These are phyloP conservation scores for Erodium trifolium DNA, from an alignment of 441 rosid genomes.

Conservation along the genomic window DNA sequence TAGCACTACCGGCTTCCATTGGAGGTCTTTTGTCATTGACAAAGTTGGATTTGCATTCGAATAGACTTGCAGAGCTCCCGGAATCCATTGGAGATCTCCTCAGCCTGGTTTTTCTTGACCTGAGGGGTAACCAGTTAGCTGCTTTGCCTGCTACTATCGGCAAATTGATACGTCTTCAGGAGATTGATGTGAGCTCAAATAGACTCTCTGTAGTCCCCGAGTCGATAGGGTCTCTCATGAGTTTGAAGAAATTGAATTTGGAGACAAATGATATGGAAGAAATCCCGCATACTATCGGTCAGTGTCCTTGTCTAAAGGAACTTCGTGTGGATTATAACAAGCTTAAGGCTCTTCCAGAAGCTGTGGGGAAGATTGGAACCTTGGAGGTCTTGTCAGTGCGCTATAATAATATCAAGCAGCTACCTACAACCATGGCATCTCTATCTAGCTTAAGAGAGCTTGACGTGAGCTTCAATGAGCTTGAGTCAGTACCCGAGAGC, in stretches of 20 bases:
- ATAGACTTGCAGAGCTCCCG: conserved; percentile 63
- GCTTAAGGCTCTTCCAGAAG: conserved; percentile 95
- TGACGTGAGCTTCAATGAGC: conserved; percentile 93
- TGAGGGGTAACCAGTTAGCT: conserved; percentile 69
- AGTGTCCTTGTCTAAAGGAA: conserved; percentile 59
- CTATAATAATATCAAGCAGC: conserved; percentile 74
- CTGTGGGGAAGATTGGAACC: conserved; percentile 75
- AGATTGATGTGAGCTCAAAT: conserved; percentile 80
- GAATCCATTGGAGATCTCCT: conserved; percentile 72
- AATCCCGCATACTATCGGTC: conserved; percentile 66
- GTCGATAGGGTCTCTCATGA: conserved; percentile 56
- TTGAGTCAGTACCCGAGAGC: conserved; percentile 94
- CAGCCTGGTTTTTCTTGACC: conserved; percentile 50
- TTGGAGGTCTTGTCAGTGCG: conserved; percentile 71
- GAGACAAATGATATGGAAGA: conserved; percentile 89
- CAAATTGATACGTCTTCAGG: conserved; percentile 64
- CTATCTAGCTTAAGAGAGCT: conserved; percentile 69
- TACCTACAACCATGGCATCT: conserved; percentile 90
- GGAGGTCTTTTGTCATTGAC: conserved; percentile 76
- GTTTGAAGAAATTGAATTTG: conserved; percentile 15
- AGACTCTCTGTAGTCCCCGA: conserved; percentile 50
- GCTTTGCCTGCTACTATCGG: conserved; percentile 54
- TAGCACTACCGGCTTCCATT: conserved; percentile 50
- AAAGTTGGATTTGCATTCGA: conserved; percentile 70
- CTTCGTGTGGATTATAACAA: conserved; percentile 79